Evolutionary conservation across 495 filamentous ascomycete genomes (phyloP).

Genomic region (Baudoinia panamericana): DNA sequence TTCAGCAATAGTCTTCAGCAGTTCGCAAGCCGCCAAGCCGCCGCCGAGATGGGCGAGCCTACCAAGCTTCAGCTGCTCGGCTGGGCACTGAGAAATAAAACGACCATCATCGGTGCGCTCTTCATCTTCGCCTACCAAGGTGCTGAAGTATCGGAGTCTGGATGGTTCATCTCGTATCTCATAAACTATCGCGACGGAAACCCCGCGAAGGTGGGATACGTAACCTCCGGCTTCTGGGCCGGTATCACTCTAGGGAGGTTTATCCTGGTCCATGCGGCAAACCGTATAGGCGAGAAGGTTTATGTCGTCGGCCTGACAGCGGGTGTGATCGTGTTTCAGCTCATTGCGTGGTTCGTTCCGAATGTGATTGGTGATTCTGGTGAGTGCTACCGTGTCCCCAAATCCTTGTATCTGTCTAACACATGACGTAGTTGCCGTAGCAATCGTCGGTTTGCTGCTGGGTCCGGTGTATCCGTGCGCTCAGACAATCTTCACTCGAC

Average conservation of each 20-base stretch:
- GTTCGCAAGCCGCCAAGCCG: slow-evolving; percentile 24
- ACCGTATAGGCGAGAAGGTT: slow-evolving; percentile 51
- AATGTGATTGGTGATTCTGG: slow-evolving; percentile 55
- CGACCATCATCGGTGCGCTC: slow-evolving; percentile 54
- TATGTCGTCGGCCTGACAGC: slow-evolving; percentile 48
- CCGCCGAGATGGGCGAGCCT: slow-evolving; percentile 12
- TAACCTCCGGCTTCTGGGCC: slow-evolving; percentile 73
- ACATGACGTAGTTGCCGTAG: slow-evolving; percentile 39
- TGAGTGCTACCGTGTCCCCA: not conserved
- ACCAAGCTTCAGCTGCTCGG: slow-evolving; percentile 29
- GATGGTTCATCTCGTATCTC: slow-evolving; percentile 73
- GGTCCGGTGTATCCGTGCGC: slow-evolving; percentile 68
- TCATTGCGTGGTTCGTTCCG: slow-evolving; percentile 64
- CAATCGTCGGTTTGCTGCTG: slow-evolving; percentile 61
- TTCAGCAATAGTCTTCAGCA: slow-evolving; percentile 31
- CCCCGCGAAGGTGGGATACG: slow-evolving; percentile 58
- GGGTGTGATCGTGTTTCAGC: slow-evolving; percentile 50
- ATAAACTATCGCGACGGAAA: slow-evolving; percentile 55
- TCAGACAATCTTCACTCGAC: slow-evolving; percentile 49
- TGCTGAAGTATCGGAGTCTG: slow-evolving; percentile 59
- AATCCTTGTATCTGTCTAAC: not conserved
- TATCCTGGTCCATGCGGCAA: slow-evolving; percentile 47
- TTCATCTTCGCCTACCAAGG: slow-evolving; percentile 79
- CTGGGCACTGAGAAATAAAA: slow-evolving; percentile 40
- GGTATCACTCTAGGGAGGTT: slow-evolving; percentile 59